Percentiles rank a stretch among this genome's conserved stretches.
phyloP scores from a whole-genome alignment of 2,329 filamentous ascomycete genomes.

The Fusarium paranaense region DNA sequence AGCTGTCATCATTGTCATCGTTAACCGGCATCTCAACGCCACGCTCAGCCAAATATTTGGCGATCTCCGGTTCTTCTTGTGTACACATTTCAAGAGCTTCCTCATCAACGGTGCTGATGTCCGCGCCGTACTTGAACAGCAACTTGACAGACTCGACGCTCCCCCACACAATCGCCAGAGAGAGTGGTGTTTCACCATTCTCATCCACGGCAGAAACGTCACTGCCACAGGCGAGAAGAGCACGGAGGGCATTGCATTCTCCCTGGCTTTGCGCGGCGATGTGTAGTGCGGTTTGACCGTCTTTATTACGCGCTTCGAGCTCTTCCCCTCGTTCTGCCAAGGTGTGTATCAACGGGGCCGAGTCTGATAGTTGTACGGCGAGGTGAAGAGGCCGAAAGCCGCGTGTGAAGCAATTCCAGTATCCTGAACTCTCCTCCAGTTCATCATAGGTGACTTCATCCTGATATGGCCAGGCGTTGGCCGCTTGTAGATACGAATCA shows the following conservation, averaged over 20 bases:
- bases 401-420: neutral
- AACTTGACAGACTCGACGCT: neutral
- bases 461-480: neutral
- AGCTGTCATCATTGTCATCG: neutral
- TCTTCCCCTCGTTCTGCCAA: neutral
- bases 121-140: slow-evolving; percentile 3
- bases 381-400: neutral
- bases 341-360: neutral
- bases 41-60: neutral
- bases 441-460: neutral
- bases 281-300: slow-evolving; percentile 2
- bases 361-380: neutral
- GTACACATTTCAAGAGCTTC: neutral
- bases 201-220: slow-evolving; percentile 2
- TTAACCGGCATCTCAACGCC: slow-evolving; percentile 4
- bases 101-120: neutral
- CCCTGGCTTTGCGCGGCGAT: neutral
- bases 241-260: neutral
- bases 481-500: slow-evolving; percentile 5
- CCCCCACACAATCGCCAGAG: neutral
- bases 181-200: neutral
- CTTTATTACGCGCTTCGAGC: neutral
- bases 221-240: neutral
- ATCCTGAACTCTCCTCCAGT: neutral
- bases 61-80: neutral